phyloP scores from a whole-genome alignment of 225 moss, liverwort and hornwort genomes.

The Physcomitrellopsis africana region DNA sequence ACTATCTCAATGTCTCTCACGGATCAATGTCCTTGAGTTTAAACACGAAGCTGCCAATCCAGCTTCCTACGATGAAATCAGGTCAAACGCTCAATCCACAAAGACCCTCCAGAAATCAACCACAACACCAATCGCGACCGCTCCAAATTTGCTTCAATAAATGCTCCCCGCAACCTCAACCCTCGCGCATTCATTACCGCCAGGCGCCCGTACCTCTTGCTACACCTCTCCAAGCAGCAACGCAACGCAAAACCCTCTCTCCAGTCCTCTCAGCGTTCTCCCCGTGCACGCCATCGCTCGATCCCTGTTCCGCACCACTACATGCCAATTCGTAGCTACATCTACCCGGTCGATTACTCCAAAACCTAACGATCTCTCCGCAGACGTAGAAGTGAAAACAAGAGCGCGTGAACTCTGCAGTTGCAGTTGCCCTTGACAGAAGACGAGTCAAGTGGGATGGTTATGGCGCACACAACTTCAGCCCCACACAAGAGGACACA shows the following conservation, averaged over 20 bases:
- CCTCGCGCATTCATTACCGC: constrained; percentile 3
- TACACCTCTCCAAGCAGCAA: constrained; percentile 20
- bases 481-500: constrained; percentile 23
- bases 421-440: background rate
- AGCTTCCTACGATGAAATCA: background rate
- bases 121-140: background rate
- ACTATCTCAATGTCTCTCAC: constrained; percentile 23
- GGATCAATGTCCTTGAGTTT: constrained; percentile 24
- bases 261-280: constrained; percentile 12
- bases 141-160: constrained; percentile 20
- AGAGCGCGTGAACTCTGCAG: background rate
- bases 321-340: constrained; percentile 6
- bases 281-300: constrained; percentile 36
- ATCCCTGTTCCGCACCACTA: constrained; percentile 28
- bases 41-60: background rate
- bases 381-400: background rate
- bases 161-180: background rate
- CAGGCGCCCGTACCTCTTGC: constrained; percentile 25
- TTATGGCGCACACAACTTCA: constrained; percentile 26
- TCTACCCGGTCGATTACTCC: background rate
- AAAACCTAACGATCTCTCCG: constrained; percentile 23
- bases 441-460: background rate
- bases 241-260: constrained; percentile 38
- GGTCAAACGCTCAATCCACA: constrained; percentile 12
- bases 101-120: background rate